Conservation (phyloP, 495 filamentous ascomycete genomes). For the Daldinia decipiens region DNA sequence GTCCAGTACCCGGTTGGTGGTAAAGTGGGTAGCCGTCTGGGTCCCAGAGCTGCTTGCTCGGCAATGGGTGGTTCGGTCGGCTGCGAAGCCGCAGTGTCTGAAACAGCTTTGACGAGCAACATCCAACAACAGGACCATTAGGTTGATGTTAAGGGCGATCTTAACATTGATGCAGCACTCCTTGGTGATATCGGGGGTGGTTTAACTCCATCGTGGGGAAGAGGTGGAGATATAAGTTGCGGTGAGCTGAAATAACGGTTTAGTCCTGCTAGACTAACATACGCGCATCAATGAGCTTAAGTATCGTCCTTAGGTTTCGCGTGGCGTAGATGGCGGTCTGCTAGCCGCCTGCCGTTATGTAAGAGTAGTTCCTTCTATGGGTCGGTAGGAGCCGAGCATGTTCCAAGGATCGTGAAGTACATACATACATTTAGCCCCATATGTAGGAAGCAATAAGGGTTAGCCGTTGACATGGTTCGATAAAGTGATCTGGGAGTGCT, state of each 20-base stretch:
- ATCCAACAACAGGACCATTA: background rate
- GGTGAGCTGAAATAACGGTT: constrained; percentile 10
- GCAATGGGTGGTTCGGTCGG: background rate
- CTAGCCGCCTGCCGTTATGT: background rate
- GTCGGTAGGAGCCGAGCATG: background rate
- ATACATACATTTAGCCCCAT: constrained; percentile 1
- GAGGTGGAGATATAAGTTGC: constrained; percentile 10
- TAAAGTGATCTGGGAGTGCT: background rate
- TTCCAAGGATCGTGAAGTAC: background rate
- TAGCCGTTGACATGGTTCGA: background rate
- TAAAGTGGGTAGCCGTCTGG: constrained; percentile 2
- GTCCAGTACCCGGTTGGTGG: background rate
- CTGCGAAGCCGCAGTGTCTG: background rate
- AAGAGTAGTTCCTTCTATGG: background rate
- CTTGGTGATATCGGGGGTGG: background rate
- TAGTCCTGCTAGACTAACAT: background rate
- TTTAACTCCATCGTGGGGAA: constrained; percentile 1
- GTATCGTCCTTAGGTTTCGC: background rate
- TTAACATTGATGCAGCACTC: background rate
- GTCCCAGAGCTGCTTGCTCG: background rate
- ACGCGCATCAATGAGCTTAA: background rate
- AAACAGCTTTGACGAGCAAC: constrained; percentile 4
- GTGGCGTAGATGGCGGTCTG: constrained; percentile 5
- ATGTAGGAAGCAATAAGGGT: background rate
- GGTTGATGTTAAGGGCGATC: background rate